Evolutionary conservation across 2,329 filamentous ascomycete genomes (phyloP).

Genomic region (Colletotrichum sp.): DNA sequence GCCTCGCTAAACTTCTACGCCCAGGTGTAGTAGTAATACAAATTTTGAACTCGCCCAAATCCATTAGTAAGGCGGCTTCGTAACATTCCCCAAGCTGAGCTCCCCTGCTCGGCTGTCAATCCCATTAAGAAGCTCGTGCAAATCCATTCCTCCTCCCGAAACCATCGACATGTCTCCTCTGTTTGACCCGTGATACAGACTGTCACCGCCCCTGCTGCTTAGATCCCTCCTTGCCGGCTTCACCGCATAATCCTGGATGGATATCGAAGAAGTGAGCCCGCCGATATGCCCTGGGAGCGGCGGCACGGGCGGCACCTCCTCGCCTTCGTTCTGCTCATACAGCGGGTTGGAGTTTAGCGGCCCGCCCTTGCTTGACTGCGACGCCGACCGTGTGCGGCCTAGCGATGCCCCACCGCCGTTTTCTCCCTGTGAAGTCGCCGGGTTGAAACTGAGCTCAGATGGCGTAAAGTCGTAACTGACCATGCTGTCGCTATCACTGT

Average conservation of each 20-base stretch:
- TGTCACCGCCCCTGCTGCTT: conserved; percentile 48
- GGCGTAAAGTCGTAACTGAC: conserved; percentile 71
- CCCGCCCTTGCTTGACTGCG: conserved; percentile 40
- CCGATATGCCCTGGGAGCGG: conserved; percentile 49
- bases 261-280: conserved; percentile 31
- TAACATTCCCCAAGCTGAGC: conserved; percentile 48
- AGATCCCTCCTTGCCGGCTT: conserved; percentile 40
- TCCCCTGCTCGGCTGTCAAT: conserved; percentile 56
- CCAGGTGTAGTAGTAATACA: conserved; percentile 14
- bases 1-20: conserved; percentile 20
- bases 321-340: conserved; percentile 33
- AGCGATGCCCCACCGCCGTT: conserved; percentile 29
- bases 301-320: conserved; percentile 60
- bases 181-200: conserved; percentile 24
- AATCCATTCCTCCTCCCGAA: conserved; percentile 45
- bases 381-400: conserved; percentile 35
- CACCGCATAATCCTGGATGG: conserved; percentile 39
- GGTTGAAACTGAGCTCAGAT: conserved; percentile 71
- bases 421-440: conserved; percentile 27
- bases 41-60: not conserved
- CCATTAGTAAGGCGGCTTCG: conserved; percentile 53
- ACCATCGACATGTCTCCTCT: conserved; percentile 32
- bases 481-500: conserved; percentile 69
- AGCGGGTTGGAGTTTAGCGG: conserved; percentile 50
- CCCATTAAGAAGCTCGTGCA: conserved; percentile 53